A percentile compares a stretch with the other conserved stretches of the same genome.
Evolutionary conservation across 2,329 filamentous ascomycete species (phyloP).

Genomic region (Colletotrichum sp.): DNA sequence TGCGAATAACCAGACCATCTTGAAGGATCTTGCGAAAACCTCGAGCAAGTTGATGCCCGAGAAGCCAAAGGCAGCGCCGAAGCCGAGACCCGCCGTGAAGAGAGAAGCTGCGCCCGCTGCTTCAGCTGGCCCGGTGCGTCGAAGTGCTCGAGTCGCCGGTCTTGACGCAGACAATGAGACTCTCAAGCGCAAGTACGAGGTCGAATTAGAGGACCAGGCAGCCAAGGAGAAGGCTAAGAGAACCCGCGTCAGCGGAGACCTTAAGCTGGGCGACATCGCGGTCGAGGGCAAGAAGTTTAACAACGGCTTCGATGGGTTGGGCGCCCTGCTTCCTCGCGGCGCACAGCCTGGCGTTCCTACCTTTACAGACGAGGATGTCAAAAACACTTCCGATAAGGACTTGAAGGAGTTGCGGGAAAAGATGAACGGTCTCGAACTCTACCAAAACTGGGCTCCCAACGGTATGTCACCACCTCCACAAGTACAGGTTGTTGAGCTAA

Average conservation of each 20-base stretch:
- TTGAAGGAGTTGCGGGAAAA: conserved; percentile 75
- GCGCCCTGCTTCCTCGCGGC: conserved; percentile 63
- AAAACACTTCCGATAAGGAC: conserved; percentile 78
- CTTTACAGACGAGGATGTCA: conserved; percentile 83
- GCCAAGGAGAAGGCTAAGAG: conserved; percentile 62
- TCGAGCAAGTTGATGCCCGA: conserved; percentile 73
- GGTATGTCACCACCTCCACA: conserved; percentile 50
- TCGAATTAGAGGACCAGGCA: conserved; percentile 50
- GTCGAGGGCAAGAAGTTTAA: conserved; percentile 83
- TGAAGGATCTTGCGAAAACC: conserved; percentile 77
- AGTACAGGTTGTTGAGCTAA: not conserved
- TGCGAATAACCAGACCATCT: conserved; percentile 79
- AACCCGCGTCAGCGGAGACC: conserved; percentile 55
- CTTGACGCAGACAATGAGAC: conserved; percentile 52
- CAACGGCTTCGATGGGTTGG: conserved; percentile 69
- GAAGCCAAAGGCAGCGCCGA: conserved; percentile 54
- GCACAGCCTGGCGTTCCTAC: conserved; percentile 84
- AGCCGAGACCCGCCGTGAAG: conserved; percentile 42
- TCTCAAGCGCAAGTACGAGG: conserved; percentile 55
- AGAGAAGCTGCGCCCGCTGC: conserved; percentile 38
- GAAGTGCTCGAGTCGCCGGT: conserved; percentile 64
- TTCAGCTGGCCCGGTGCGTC: conserved; percentile 53
- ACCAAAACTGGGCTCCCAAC: conserved; percentile 83
- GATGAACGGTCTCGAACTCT: conserved; percentile 80
- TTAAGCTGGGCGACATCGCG: conserved; percentile 78